Percentiles rank a stretch among this genome's conserved stretches.
phyloP scores from a whole-genome alignment of 805 yeast species.

The Sugiyamaella chiloensis region DNA sequence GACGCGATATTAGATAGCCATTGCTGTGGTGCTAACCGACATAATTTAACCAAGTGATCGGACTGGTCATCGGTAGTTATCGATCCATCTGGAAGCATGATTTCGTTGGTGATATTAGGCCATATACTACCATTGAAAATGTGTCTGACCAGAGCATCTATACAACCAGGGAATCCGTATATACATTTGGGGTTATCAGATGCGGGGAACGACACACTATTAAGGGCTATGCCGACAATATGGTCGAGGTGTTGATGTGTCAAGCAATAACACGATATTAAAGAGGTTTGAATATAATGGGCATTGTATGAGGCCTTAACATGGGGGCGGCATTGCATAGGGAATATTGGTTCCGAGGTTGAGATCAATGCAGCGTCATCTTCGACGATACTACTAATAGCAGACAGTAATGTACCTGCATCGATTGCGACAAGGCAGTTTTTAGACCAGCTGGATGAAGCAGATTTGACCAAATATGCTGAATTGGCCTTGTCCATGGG shows the following conservation, averaged over 20 bases:
- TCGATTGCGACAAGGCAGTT: conserved; percentile 59
- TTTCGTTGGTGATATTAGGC: conserved; percentile 60
- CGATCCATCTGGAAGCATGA: conserved; percentile 16
- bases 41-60: not conserved
- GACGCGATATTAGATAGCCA: conserved; percentile 11
- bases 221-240: conserved; percentile 61
- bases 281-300: conserved; percentile 26
- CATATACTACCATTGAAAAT: conserved; percentile 74
- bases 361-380: not conserved
- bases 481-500: conserved; percentile 73
- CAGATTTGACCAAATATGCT: conserved; percentile 61
- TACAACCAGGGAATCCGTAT: conserved; percentile 53
- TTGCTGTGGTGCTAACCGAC: not conserved
- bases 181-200: conserved; percentile 40
- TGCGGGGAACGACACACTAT: conserved; percentile 54
- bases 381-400: conserved; percentile 44
- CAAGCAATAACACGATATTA: conserved; percentile 38
- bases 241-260: conserved; percentile 90
- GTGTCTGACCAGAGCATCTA: conserved; percentile 48
- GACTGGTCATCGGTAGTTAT: conserved; percentile 3
- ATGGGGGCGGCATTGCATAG: conserved; percentile 5
- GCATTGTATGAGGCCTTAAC: conserved; percentile 16
- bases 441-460: conserved; percentile 41
- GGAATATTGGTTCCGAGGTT: not conserved
- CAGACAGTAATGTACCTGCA: conserved; percentile 72